Percentiles rank a stretch among this genome's conserved stretches.
Evolutionary conservation across 164 flowering plant genomes (phyloP).

Genomic region (Tetrastigma voinierianum): DNA sequence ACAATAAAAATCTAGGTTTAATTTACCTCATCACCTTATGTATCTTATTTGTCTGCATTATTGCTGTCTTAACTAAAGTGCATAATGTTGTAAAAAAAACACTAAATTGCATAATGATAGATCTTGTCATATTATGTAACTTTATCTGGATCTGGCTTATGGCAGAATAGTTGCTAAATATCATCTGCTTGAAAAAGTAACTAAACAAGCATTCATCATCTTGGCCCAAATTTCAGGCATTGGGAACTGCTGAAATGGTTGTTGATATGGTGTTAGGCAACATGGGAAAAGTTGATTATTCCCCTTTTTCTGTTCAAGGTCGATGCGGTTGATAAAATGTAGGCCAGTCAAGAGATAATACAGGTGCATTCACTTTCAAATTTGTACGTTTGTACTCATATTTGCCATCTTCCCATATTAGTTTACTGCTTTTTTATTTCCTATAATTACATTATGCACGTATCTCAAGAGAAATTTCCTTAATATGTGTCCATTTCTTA

Average conservation of each 20-base stretch:
- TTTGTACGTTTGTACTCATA: neutral
- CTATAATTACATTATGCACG: neutral
- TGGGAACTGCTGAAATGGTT: constrained; percentile 94
- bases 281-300: constrained; percentile 41
- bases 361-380: neutral
- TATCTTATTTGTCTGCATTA: too few relatives aligned
- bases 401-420: neutral
- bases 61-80: too few relatives aligned
- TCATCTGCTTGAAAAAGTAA: neutral
- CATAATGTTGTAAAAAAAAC: too few relatives aligned
- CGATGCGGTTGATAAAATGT: constrained; percentile 25
- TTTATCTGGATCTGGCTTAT: neutral
- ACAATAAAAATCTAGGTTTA: too few relatives aligned
- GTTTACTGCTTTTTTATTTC: neutral
- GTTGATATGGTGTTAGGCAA: constrained; percentile 73
- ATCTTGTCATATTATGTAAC: too few relatives aligned
- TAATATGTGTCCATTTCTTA: neutral
- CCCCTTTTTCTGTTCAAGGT: constrained; percentile 55
- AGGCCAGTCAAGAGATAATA: neutral
- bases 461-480: neutral
- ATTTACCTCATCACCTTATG: too few relatives aligned
- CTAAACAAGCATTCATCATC: neutral
- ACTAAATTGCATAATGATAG: too few relatives aligned
- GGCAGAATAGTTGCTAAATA: neutral
- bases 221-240: constrained; percentile 55